A percentile compares a stretch with the other conserved stretches of the same genome.
phyloP scores from a whole-genome alignment of 176 grass and related monocot genomes.

The Otatea glauca region DNA sequence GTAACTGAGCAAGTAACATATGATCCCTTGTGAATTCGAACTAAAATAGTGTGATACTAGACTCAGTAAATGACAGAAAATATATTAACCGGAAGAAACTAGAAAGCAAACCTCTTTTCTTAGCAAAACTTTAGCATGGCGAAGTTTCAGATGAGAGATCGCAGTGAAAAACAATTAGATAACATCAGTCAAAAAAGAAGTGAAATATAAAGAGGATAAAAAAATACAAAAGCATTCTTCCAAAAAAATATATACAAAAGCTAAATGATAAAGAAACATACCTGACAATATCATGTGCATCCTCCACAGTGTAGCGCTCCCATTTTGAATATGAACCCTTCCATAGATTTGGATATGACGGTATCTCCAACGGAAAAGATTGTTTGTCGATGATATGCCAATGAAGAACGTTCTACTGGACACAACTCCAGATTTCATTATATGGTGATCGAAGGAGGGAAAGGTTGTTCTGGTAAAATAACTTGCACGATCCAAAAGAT shows the following conservation, averaged over 20 bases:
- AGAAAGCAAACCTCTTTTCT: constrained; percentile 78
- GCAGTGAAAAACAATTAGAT: constrained; percentile 37
- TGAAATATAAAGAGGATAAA: constrained; percentile 30
- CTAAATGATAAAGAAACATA: constrained; percentile 46
- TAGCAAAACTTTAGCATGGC: constrained; percentile 72
- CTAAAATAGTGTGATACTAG: not conserved
- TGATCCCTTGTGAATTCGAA: not conserved
- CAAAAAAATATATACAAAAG: not conserved
- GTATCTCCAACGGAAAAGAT: constrained; percentile 92
- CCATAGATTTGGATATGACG: constrained; percentile 90
- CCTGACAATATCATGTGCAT: constrained; percentile 89
- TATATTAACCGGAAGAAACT: constrained; percentile 21
- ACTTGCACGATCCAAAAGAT: constrained; percentile 12
- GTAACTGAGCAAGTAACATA: not conserved
- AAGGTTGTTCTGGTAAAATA: constrained; percentile 26
- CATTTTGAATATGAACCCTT: constrained; percentile 82
- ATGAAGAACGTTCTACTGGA: constrained; percentile 99
- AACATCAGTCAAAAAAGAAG: constrained; percentile 38
- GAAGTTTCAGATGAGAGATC: constrained; percentile 40
- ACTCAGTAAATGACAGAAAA: not conserved
- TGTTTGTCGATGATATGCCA: constrained; percentile 98
- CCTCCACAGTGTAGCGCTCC: constrained; percentile 84
- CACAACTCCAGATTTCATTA: constrained; percentile 60
- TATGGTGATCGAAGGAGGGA: constrained; percentile 19
- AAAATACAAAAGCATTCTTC: not conserved